Percentiles rank a stretch among this genome's conserved stretches.
Evolutionary conservation across 2,329 filamentous ascomycete genomes (phyloP).

Genomic region (Fusarium sterilihyphosum): DNA sequence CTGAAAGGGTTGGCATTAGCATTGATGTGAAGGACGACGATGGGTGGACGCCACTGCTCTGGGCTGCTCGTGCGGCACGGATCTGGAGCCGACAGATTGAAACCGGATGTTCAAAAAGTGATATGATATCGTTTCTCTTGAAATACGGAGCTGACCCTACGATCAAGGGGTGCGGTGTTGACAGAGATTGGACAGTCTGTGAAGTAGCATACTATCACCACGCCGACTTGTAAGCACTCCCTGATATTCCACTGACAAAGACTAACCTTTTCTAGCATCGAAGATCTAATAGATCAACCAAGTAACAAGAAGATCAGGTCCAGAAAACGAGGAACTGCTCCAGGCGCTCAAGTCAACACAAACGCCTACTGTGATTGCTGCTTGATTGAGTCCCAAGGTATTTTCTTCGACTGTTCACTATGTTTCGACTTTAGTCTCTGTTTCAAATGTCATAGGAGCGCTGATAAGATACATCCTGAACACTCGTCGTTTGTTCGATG

Average conservation of each 20-base stretch:
- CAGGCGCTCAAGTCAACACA: background rate
- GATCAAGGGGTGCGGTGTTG: background rate
- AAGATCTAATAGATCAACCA: background rate
- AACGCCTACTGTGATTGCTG: background rate
- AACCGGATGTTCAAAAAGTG: fast-evolving
- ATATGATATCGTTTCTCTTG: background rate
- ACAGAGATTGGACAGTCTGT: background rate
- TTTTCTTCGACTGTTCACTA: background rate
- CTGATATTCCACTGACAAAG: fast-evolving
- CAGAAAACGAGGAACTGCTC: background rate
- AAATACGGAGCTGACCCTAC: background rate
- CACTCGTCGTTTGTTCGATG: background rate
- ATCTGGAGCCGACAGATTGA: background rate
- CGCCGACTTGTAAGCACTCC: background rate
- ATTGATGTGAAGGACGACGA: conserved; percentile 3
- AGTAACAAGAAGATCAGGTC: background rate
- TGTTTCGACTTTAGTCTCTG: background rate
- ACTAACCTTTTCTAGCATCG: background rate
- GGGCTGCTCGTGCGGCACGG: background rate
- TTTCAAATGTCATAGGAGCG: background rate
- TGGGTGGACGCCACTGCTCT: conserved; percentile 17
- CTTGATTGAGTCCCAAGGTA: background rate
- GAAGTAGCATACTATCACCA: background rate
- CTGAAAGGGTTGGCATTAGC: background rate
- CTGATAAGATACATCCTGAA: background rate